phyloP scores from a whole-genome alignment of 768 basidiomycete genomes.

The Strobilomyces echinocephalus region DNA sequence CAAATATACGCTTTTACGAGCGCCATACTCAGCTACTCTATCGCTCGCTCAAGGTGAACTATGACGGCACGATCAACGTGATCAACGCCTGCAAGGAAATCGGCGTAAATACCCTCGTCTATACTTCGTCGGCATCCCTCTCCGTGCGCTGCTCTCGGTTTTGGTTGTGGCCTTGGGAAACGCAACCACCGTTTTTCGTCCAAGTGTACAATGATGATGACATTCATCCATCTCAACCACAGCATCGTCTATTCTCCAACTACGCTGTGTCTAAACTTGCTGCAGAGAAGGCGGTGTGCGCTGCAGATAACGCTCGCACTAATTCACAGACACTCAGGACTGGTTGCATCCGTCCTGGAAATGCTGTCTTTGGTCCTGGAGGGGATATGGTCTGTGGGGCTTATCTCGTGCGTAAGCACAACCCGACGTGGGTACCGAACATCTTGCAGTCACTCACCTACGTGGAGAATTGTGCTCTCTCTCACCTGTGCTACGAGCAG shows the following conservation, averaged over 20 bases:
- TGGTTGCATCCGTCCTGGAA: conserved; percentile 74
- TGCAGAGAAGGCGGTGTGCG: conserved; percentile 49
- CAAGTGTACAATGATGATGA: conserved; percentile 67
- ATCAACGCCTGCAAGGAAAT: conserved; percentile 50
- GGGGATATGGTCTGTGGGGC: conserved; percentile 66
- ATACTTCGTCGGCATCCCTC: conserved; percentile 71
- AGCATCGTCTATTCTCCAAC: conserved; percentile 70
- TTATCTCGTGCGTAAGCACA: conserved; percentile 54
- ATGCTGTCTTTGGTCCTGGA: conserved; percentile 70
- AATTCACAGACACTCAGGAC: conserved; percentile 45
- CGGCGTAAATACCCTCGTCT: conserved; percentile 57
- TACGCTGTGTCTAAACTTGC: conserved; percentile 63
- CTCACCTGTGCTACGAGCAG: conserved; percentile 70
- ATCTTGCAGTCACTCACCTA: conserved; percentile 63
- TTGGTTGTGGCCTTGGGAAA: conserved; percentile 75
- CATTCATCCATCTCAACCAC: conserved; percentile 42
- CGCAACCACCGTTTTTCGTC: conserved; percentile 48
- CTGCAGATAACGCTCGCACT: conserved; percentile 36
- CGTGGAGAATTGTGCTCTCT: conserved; percentile 71
- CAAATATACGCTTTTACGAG: conserved; percentile 77
- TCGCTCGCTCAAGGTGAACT: conserved; percentile 58
- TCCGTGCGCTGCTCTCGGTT: conserved; percentile 54
- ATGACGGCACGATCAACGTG: conserved; percentile 63
- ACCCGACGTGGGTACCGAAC: conserved; percentile 58
- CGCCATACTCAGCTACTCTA: conserved; percentile 46